Base-by-base conservation (phyloP, 2,329 filamentous ascomycete species). In the Cytospora chrysosperma region DNA sequence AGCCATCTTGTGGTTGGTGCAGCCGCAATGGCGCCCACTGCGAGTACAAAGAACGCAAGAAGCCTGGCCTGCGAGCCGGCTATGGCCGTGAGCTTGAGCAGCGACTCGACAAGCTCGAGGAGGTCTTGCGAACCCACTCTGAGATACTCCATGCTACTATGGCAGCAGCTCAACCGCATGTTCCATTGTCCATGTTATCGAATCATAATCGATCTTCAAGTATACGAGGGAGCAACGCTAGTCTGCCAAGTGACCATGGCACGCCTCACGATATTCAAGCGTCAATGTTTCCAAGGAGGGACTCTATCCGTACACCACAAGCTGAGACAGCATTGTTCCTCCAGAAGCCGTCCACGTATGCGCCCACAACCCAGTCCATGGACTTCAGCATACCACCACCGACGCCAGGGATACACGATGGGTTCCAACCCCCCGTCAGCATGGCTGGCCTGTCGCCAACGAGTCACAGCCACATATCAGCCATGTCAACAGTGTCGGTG, bases 61-160 rank as follows among this genome's bases (percentile, higher is more conserved):
- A 88, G 70, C 87, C 87, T 10, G 87, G 87, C 0, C 74, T 89
- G 15, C 79, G 85, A 59, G 87, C 87, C 37, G 87, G 87, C 19
- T 92, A 92, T 73, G 89, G 89, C 19, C 84, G 88, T 61, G 89
- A 92, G 74, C 77, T 92, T 30, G 89, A 92, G 73, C 87, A 90
- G 69, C 84, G 89, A 43, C 82, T 92, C 49, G 88, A 91, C 71
- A 84, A 84, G 69, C 79, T 91, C 15, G 88, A 91, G 72, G 84
- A 87, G 63, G 84, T 89, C 52, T 76, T 91, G 55, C 81, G 84
- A 59, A 79, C 83, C 0, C 89, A 92, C 75, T 84, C 86, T 55
- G 86, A 88, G 67, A 86, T 91, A 55, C 78, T 91, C 3, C 85
- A 89, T 68, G 80, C 78, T 30, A 82, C 83, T 60, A 80, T 87